Base-by-base conservation (phyloP, 1,139 yeast species). In the Petasospora fabianii region DNA sequence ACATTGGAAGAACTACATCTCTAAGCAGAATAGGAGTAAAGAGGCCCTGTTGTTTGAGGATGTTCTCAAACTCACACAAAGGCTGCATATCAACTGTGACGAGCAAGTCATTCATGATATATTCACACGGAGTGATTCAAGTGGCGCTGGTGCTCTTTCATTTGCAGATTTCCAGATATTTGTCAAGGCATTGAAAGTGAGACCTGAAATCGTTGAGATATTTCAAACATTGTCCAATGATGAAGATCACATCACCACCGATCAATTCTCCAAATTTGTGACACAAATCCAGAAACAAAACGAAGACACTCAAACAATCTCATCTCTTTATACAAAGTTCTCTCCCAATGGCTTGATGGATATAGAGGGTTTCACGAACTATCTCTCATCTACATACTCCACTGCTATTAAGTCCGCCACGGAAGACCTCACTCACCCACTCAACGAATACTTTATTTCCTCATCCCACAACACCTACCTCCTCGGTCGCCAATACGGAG, bases 401-500 rank as follows among this genome's bases (percentile, higher is more conserved):
- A 39, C 45, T 18, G 46, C 60, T 13, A 41, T 48, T 13, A 48
- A 49, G 11, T 46, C 43, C 15, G 49, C 47, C 5, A 54, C 40
- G 35, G 71, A 61, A 45, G 84, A 84, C 50, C 75, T 75, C 51
- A 60, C 76, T 3, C 70, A 71, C 27, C 97, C 98, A 0, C 57
- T 94, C 30, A 86, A 79, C 53, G 92, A 88, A 49, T 94, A 94
- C 56, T 88, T 69, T 55, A 84, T 94, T 22, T 86, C 96, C 0
- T 85, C 97, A 0, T 88, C 97, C 0, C 99, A 94, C 59, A 94
- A 94, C 58, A 94, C 98, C 0, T 94, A 92, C 57, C 66, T 94
- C 10, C 64, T 80, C 19, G 98, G 97, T 0, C 71, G 95, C 26
- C 98, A 94, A 56, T 73, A 87, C n/a, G 95, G 81, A 2, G 96